Evolutionary conservation across 2,329 filamentous ascomycete species (phyloP), one percentile per base, ranked within the genome.

Genomic region (Pseudogymnoascus sp.): DNA sequence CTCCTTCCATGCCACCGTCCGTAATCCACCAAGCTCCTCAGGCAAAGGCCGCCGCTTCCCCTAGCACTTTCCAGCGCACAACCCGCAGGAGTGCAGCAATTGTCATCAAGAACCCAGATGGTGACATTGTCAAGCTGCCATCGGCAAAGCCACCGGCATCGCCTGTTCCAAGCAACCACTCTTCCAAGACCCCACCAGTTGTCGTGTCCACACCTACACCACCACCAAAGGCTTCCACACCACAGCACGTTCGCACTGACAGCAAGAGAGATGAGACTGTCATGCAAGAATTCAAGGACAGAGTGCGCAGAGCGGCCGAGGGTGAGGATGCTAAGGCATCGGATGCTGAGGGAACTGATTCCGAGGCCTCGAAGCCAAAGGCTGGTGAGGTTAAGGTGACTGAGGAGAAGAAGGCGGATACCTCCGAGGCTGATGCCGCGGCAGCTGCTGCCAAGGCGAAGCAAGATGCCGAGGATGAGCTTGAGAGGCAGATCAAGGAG

Each of bases 241-340:
- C 79, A 18, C 70, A 87, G 18, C 89, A 94, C 68, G 76, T 75
- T 60, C 87, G 90, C 41, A 80, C 84, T 14, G 90, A 95, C 59
- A 92, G 87, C 74, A 94, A 94, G 80, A 88, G 88, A 1, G 83
- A 84, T 35, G 88, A 93, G 72, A 89, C 96, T 75, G 90, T 90
- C 65, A 87, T 87, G 62, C 84, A 90, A 66, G 91, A 96, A 75
- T 89, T 92, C 70, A 88, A 88, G 74, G 75, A 75, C 58, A 74
- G 78, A 64, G 70, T 72, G 74, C 75, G 73, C 60, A 74, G 77
- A 63, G 69, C 69, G 18, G 69, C 69, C 18, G 69, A 70, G 2
- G 64, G 65, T 11, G 65, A 67, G 12, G 67, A 68, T 20, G 71
- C 73, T 58, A 73, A 73, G 58, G 69, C 71, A 25, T 67, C 72